A percentile compares a stretch with the other conserved stretches of the same genome.
Evolutionary conservation across 176 grass and related monocot species (phyloP).

Genomic region (Tuctoria greenei): DNA sequence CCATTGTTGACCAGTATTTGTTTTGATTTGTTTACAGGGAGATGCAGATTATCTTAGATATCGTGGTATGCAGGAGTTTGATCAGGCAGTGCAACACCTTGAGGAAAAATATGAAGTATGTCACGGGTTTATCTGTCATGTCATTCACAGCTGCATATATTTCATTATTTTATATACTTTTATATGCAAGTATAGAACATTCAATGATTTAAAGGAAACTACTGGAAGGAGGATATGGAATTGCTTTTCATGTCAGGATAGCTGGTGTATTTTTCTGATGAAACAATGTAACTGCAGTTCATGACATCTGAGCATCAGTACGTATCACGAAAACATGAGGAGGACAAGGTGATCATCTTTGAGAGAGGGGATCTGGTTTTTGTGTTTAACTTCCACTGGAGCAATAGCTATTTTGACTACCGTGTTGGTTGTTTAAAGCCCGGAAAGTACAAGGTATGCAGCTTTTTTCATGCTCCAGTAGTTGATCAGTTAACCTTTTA

Average conservation of each 20-base stretch:
- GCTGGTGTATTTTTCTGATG: slow-evolving; percentile 26
- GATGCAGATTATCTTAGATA: slow-evolving; percentile 95
- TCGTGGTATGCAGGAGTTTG: slow-evolving; percentile 87
- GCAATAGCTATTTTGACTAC: slow-evolving; percentile 86
- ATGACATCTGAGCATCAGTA: slow-evolving; percentile 93
- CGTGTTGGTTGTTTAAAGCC: slow-evolving; percentile 76
- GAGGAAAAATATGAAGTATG: slow-evolving; percentile 83
- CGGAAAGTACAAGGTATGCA: slow-evolving; percentile 92
- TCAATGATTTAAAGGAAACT: slow-evolving; percentile 15
- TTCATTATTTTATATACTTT: slow-evolving; percentile 3
- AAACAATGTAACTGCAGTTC: slow-evolving; percentile 67
- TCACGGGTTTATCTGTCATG: slow-evolving; percentile 27
- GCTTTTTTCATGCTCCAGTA: not conserved
- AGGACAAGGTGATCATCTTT: slow-evolving; percentile 85
- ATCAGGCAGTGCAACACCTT: slow-evolving; percentile 91
- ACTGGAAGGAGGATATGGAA: slow-evolving; percentile 8
- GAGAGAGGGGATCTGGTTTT: slow-evolving; percentile 92
- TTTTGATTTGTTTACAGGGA: slow-evolving; percentile 49
- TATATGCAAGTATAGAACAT: not conserved
- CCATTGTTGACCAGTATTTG: no score
- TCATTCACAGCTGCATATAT: not conserved
- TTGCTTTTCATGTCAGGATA: not conserved
- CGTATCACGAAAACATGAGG: slow-evolving; percentile 89
- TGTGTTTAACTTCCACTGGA: slow-evolving; percentile 99
- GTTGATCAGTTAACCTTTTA: not conserved